Evolutionary conservation across 345 rosid genomes (phyloP), one percentile per base, ranked within the genome.

Genomic region (Nasturtium officinale): DNA sequence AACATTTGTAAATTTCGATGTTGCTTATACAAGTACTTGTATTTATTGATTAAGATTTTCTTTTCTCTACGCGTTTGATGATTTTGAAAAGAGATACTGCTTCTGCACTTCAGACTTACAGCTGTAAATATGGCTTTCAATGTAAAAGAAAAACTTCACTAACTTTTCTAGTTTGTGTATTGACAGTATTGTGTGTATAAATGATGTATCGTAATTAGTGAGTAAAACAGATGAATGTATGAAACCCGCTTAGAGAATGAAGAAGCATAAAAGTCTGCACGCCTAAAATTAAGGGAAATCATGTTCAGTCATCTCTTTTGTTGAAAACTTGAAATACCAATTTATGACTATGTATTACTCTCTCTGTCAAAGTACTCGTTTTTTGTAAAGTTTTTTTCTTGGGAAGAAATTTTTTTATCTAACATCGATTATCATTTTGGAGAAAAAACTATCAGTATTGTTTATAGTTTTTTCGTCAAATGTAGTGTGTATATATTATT

Each of bases 1-100:
- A 66, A 58, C 10, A 38, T 57, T 63, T 66, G 78, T 48, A 66
- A 73, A 74, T 58, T 21, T 75, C 74, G 78, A 67, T 59, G 73
- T 21, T 28, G 73, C 62, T 73, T 57, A 47, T 56, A 56, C 16
- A 65, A 43, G 23, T 73, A 46, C 15, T 65, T 66, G 72, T 66
- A 58, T 74, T 66, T 67, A 66, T 66, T 74, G 67, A 17, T 59
- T 13, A 52, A 57, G 60, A 74, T 65, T 47, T 73, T 74, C 4
- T 47, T 37, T 54, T 26, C 56, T 55, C 25, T 42, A 63, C 47
- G 11, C 13, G 57, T 56, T 65, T 59, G 51, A 35, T 66, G 72
- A 66, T 48, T 55, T 26, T 35, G 30, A 25, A 55, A 25, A 46
- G 54, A 11, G 62, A 53, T 43, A 30, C 50, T 64, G 48, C 48